Evolutionary conservation across 306 rosid species (phyloP), one percentile per base, ranked within the genome.

Genomic region (Citrullus mucosospermus): DNA sequence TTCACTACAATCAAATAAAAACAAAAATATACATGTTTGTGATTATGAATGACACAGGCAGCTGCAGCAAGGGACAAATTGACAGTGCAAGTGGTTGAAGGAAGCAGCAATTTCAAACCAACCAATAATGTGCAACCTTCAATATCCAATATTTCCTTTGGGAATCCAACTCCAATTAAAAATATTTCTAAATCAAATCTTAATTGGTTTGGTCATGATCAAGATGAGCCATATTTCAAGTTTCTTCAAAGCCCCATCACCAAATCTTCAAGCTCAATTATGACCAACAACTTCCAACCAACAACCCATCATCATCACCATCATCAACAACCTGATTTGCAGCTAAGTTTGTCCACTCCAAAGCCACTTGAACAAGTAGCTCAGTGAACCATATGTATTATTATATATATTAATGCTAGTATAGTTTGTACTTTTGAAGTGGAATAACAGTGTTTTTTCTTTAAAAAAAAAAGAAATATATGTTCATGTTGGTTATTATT

Each of bases 261-360:
- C 48, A 32, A 7, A 36, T 12, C 25, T 65, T 65, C 72, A 38
- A 36, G 6, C n/a, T 61, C 41, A 17, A 48, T 48, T 48, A 48
- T 1, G 54, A 15, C 15, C 20, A 14, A 34, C 44, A 16, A 63
- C 34, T 30, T 36, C 16, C 71, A 48, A 48, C 12, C 54, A 48
- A 48, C 54, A 48, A 48, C 54, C 54, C 6, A 46, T 46, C 51
- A 46, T 46, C 51, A 10, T 46, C 54, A 12, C 13, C 54, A 0
- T 48, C 16, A 12, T 48, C 54, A 15, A 3, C 56, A 0, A 51
- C 56, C 56, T 51, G 73, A 67, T 67, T 67, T 67, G 73, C 73
- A 67, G 73, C 73, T 67, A 8, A 67, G 73, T 67, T 67, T 67
- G 73, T 67, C 73, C 51, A 67, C 73, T 67, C 73, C 73, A 51